A percentile compares a stretch with the other conserved stretches of the same genome.
Evolutionary conservation across 2,329 filamentous ascomycete genomes (phyloP).

Genomic region (Arthrobotrys sinensis): DNA sequence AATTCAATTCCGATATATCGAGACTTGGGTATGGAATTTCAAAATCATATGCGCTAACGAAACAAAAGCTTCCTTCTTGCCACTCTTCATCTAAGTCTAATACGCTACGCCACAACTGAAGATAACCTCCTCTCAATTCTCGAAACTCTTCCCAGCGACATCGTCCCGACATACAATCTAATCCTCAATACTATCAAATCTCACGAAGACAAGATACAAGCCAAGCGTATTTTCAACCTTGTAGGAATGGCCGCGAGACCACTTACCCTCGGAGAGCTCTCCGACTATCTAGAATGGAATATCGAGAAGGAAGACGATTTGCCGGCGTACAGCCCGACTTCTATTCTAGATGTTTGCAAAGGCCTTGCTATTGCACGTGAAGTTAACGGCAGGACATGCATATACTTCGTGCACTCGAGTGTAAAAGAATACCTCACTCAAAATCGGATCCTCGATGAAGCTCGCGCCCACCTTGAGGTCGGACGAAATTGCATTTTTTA

Average conservation of each 20-base stretch:
- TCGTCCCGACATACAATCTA: constrained; percentile 12
- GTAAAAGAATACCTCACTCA: constrained; percentile 11
- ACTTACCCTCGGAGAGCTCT: background rate
- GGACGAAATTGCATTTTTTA: constrained; percentile 6
- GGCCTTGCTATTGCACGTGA: background rate
- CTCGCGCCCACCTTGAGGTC: constrained; percentile 18
- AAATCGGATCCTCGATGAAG: constrained; percentile 15
- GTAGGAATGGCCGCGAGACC: constrained; percentile 3
- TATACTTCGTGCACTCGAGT: constrained; percentile 18
- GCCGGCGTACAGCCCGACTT: constrained; percentile 12
- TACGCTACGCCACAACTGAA: background rate
- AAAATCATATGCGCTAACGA: background rate
- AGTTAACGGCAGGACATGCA: background rate
- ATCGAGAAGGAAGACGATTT: background rate
- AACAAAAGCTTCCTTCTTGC: constrained; percentile 25
- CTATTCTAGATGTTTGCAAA: constrained; percentile 24
- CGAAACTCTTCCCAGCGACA: constrained; percentile 2
- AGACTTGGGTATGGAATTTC: too few relatives aligned
- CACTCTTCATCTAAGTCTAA: constrained; percentile 6
- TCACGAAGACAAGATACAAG: constrained; percentile 13
- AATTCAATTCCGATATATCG: background rate
- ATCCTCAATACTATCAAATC: constrained; percentile 31
- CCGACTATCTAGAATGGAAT: constrained; percentile 25
- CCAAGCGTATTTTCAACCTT: constrained; percentile 23
- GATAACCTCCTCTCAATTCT: constrained; percentile 14